Evolutionary conservation across 805 yeast genomes (phyloP).

Genomic region (Spencermartinsiella europaea): DNA sequence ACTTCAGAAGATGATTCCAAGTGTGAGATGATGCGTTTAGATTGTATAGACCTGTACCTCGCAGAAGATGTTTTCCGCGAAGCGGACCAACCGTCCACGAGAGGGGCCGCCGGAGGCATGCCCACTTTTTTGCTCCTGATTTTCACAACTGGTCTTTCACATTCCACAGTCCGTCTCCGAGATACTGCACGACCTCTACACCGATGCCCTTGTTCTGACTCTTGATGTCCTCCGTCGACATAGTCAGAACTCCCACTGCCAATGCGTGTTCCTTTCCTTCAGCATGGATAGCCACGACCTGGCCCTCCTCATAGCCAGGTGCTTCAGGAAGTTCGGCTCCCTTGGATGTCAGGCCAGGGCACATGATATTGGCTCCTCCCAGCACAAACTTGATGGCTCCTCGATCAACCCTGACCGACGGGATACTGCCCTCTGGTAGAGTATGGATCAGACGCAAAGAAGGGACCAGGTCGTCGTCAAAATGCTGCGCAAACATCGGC

Average conservation of each 20-base stretch:
- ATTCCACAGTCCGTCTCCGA: slow-evolving; percentile 73
- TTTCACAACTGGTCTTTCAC: slow-evolving; percentile 6
- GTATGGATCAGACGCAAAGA: slow-evolving; percentile 43
- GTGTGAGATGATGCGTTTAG: background rate
- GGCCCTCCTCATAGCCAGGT: slow-evolving; percentile 54
- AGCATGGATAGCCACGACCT: slow-evolving; percentile 79
- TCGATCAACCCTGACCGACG: slow-evolving; percentile 83
- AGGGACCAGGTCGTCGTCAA: slow-evolving; percentile 73
- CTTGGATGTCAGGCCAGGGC: slow-evolving; percentile 83
- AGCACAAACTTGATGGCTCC: slow-evolving; percentile 94
- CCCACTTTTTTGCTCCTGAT: background rate
- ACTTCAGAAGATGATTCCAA: no score
- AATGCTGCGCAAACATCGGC: slow-evolving; percentile 74
- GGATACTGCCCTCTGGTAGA: slow-evolving; percentile 67
- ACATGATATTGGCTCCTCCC: slow-evolving; percentile 97
- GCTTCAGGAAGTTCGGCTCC: slow-evolving; percentile 82
- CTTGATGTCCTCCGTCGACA: slow-evolving; percentile 89
- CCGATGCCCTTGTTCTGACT: slow-evolving; percentile 82
- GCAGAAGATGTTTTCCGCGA: background rate
- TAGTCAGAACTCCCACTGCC: slow-evolving; percentile 80
- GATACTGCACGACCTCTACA: slow-evolving; percentile 71
- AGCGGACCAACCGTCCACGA: no score
- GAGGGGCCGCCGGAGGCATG: no score
- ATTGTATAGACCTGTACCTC: background rate
- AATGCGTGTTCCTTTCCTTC: slow-evolving; percentile 89